These are phyloP conservation scores for Erysiphe pulchra DNA, from an alignment of 2,329 filamentous ascomycete genomes.

Conservation along the genomic window DNA sequence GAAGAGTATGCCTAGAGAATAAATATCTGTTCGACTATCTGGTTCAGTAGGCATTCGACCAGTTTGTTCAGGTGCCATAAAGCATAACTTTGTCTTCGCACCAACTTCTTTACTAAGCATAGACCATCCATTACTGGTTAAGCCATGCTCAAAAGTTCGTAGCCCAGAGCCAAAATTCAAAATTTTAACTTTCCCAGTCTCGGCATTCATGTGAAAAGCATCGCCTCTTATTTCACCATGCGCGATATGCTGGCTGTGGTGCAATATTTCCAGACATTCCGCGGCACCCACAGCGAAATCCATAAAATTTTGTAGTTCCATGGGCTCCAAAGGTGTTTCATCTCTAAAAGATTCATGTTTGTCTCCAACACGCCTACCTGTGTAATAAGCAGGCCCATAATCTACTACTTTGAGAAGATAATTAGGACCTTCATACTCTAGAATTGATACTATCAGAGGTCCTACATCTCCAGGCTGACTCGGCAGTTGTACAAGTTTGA, in stretches of 20 bases:
- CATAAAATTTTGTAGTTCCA: slow-evolving; percentile 56
- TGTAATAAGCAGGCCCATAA: slow-evolving; percentile 52
- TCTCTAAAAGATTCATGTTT: slow-evolving; percentile 11
- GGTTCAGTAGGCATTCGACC: slow-evolving; percentile 80
- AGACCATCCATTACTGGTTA: slow-evolving; percentile 69
- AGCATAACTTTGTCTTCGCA: slow-evolving; percentile 69
- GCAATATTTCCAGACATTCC: slow-evolving; percentile 65
- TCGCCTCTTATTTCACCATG: slow-evolving; percentile 82
- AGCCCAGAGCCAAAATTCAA: slow-evolving; percentile 69
- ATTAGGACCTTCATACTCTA: slow-evolving; percentile 52
- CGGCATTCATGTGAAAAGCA: slow-evolving; percentile 62
- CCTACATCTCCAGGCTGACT: slow-evolving; percentile 41
- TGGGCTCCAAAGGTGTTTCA: slow-evolving; percentile 24
- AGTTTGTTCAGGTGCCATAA: slow-evolving; percentile 85
- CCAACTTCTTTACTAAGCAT: slow-evolving; percentile 59
- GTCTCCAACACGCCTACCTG: slow-evolving; percentile 25
- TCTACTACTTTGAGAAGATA: slow-evolving; percentile 44
- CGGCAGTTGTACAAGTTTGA: slow-evolving; percentile 52
- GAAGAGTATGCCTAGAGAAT: slow-evolving; percentile 70
- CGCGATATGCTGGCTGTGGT: slow-evolving; percentile 64
- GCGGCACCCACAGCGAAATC: slow-evolving; percentile 77
- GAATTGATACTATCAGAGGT: slow-evolving; percentile 52
- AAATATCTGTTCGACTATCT: slow-evolving; percentile 78
- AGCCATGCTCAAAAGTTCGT: slow-evolving; percentile 68
- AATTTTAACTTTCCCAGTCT: slow-evolving; percentile 48